These are phyloP conservation scores for Cyclotella baltica DNA, from an alignment of 108 stramenopile species.

Conservation along the genomic window DNA sequence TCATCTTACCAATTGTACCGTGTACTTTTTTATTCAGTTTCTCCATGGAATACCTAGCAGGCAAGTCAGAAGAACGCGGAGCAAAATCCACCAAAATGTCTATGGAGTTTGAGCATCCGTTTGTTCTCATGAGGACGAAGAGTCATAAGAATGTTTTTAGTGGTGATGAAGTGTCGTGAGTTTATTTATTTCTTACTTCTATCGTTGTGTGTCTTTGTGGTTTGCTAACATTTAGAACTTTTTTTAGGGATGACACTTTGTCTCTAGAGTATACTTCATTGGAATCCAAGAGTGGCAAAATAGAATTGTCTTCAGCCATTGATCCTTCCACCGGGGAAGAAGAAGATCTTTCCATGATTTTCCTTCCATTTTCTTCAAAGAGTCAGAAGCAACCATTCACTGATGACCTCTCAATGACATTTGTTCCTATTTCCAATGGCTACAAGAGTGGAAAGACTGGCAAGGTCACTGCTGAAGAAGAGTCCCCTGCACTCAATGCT, in stretches of 20 bases:
- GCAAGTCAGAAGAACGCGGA: neutral
- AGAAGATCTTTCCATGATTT: neutral
- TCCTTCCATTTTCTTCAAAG: neutral
- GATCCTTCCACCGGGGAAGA: neutral
- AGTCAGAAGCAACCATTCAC: neutral
- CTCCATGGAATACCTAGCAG: neutral
- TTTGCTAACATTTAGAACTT: neutral
- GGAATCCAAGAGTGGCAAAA: conserved; percentile 3
- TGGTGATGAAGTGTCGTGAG: neutral
- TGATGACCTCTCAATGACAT: neutral
- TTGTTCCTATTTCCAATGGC: too few relatives aligned
- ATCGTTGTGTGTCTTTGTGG: neutral
- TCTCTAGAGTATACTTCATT: neutral
- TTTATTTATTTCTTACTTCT: neutral
- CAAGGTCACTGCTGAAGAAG: neutral
- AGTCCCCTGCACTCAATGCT: neutral
- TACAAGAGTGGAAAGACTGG: neutral
- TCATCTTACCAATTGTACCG: too few relatives aligned
- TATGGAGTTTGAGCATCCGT: conserved; percentile 4
- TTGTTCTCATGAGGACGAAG: neutral
- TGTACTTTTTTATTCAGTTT: neutral
- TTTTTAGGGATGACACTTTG: neutral
- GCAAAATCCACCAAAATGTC: neutral
- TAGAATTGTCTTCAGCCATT: neutral
- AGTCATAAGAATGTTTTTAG: neutral